Evolutionary conservation across 768 basidiomycete species (phyloP), one percentile per base, ranked within the genome.

Genomic region (Termitomyces bulborhizus): DNA sequence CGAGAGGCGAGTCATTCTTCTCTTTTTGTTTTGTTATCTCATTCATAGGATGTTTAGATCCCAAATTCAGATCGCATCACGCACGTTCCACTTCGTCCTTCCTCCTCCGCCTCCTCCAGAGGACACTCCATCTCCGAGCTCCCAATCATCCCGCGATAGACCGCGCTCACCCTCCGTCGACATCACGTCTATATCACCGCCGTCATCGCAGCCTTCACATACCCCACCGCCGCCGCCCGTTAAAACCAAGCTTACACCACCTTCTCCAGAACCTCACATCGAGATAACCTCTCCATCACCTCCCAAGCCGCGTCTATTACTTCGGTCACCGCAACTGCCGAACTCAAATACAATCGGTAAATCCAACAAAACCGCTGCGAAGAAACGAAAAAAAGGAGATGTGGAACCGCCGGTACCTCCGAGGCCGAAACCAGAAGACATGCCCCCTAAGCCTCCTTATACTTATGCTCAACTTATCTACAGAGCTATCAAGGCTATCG

Each of bases 31-130:
- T 27, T 6, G 1, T 42, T 54, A 55, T 58, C 32, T 41, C 46
- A 49, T 34, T 56, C 40, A 57, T 46, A 40, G 47, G 49, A 46
- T 47, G 41, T 62, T 16, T 63, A 94, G 94, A 67, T 93, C 94
- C 53, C 90, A 92, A 73, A 91, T 97, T 57, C 94, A 98, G 76
- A 98, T 99, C 65, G 92, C 96, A 21, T 94, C 96, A 29, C 87
- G 96, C 56, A 93, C 92, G 26, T 99, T 99, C 72, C 88, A 93
- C 68, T 99, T 99, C 65, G 85, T 98, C 54, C 85, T 99, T 13
- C 97, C 97, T 34, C 94, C 94, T 1, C 85, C 90, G 0, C 81
- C 85, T 36, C 80, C 82, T 6, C 86, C 87, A 41, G 88, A 90
- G 66, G 86, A 90, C 66, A 85, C 87, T 7, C 88, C 87, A 7